Evolutionary conservation across 352 stramenopile genomes (phyloP), one percentile per base, ranked within the genome.

Genomic region (Phytophthora sp.): DNA sequence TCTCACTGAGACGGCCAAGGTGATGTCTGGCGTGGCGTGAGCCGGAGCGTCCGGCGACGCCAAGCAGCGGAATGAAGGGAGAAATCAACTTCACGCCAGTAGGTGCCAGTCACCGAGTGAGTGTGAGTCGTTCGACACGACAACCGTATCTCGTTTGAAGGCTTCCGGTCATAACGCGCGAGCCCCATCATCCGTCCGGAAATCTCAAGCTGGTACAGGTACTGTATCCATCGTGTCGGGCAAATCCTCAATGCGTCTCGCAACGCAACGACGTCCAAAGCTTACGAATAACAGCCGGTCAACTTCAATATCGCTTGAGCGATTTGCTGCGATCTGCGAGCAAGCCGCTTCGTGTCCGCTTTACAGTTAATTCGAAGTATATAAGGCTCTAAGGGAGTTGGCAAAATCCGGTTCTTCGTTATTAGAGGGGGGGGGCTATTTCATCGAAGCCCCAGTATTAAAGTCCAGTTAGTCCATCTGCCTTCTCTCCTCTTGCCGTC

Each of bases 171-270:
- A 41, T 29, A 1, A 5, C 24, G 6, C 27, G 7, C n/a, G 27
- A 39, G 46, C 29, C n/a, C 41, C 12, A 20, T 21, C 29, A 30
- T 42, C 47, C 30, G 18, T 11, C 15, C 7, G 44, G 36, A 36
- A 33, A n/a, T n/a, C n/a, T n/a, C n/a, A n/a, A 11, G 41, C 41
- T 29, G 33, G 33, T 12, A 42, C 46, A 55, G 20, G n/a, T 12
- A 56, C 33, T 60, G 54, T 62, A 62, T 51, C 54, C 54, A 62
- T 62, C 36, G 36, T 59, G 52, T 59, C 52, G 50, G 21, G 38
- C 36, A 58, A 56, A 44, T 58, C 35, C 13, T 23, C 39, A 33
- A 27, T 33, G 27, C 15, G 33, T 23, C 44, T 41, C 30, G 41
- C 54, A 54, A 62, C n/a, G 16, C 35, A 33, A 64, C 57, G 33